These are phyloP conservation scores for Westerdykella sp. DNA, from an alignment of 2,329 filamentous ascomycete species.

Conservation along the genomic window DNA sequence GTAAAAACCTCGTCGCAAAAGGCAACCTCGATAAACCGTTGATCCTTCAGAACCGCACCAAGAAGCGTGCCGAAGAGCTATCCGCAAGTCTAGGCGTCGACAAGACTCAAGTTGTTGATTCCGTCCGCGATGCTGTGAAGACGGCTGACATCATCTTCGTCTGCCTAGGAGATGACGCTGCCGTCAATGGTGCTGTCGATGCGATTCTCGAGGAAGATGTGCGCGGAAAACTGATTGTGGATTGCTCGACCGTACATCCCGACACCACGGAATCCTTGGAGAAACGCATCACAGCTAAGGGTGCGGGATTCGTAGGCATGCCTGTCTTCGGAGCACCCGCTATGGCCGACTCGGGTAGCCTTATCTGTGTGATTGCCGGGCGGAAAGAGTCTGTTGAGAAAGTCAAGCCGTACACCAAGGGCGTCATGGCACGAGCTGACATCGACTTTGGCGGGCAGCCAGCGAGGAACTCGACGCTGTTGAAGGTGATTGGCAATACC, in stretches of 20 bases:
- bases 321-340: slow-evolving; percentile 68
- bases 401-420: slow-evolving; percentile 64
- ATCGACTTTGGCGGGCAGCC: slow-evolving; percentile 67
- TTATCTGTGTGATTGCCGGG: slow-evolving; percentile 70
- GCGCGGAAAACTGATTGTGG: slow-evolving; percentile 71
- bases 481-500: slow-evolving; percentile 83
- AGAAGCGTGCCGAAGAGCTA: slow-evolving; percentile 58
- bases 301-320: slow-evolving; percentile 68
- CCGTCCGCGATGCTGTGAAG: slow-evolving; percentile 60
- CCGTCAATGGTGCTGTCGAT: slow-evolving; percentile 58
- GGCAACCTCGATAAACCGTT: slow-evolving; percentile 64
- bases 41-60: slow-evolving; percentile 74
- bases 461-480: slow-evolving; percentile 59
- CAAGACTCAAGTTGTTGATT: slow-evolving; percentile 58
- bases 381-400: slow-evolving; percentile 54
- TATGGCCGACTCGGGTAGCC: slow-evolving; percentile 62
- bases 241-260: slow-evolving; percentile 83
- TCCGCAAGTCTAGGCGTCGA: slow-evolving; percentile 53
- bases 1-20: slow-evolving; percentile 75
- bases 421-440: slow-evolving; percentile 62
- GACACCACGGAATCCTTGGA: slow-evolving; percentile 66
- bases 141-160: slow-evolving; percentile 74
- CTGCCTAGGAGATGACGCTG: slow-evolving; percentile 72
- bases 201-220: slow-evolving; percentile 52
- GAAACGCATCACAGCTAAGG: slow-evolving; percentile 50